Conservation (phyloP, 2,329 filamentous ascomycete genomes). For the Sporothrix brasiliensis region DNA sequence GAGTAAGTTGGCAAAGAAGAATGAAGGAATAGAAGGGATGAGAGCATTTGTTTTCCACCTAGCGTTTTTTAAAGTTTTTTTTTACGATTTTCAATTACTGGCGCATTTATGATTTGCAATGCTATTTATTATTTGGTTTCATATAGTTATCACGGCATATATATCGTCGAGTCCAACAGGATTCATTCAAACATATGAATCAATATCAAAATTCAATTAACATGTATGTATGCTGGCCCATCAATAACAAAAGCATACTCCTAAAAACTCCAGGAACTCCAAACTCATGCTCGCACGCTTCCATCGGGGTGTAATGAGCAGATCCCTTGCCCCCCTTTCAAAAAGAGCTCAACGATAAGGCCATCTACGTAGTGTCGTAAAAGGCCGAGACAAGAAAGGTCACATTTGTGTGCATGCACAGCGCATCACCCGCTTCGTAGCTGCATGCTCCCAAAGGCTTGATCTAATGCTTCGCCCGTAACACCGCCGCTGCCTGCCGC, state of each 20-base stretch:
- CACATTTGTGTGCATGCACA: background rate
- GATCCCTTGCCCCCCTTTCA: too few species aligned
- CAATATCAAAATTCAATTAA: background rate
- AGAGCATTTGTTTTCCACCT: background rate
- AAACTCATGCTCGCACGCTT: background rate
- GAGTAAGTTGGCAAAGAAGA: too few species aligned
- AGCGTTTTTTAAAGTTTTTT: background rate
- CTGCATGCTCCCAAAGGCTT: constrained; percentile 33
- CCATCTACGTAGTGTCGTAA: too few species aligned
- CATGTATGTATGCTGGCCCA: background rate
- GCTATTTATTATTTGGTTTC: background rate
- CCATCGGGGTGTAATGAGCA: background rate
- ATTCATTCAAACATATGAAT: too few species aligned
- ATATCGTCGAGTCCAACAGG: too few species aligned
- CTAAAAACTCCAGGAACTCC: background rate
- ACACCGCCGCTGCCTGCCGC: constrained; percentile 19
- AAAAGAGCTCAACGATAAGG: too few species aligned
- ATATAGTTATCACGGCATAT: background rate
- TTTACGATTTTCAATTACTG: background rate
- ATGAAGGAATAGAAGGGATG: background rate
- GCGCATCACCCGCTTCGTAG: background rate
- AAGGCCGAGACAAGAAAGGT: background rate
- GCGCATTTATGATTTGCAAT: background rate
- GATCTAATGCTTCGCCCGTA: constrained; percentile 33
- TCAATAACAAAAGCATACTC: background rate